phyloP scores from a whole-genome alignment of 176 grass and related monocot species.

The Carex parvula region DNA sequence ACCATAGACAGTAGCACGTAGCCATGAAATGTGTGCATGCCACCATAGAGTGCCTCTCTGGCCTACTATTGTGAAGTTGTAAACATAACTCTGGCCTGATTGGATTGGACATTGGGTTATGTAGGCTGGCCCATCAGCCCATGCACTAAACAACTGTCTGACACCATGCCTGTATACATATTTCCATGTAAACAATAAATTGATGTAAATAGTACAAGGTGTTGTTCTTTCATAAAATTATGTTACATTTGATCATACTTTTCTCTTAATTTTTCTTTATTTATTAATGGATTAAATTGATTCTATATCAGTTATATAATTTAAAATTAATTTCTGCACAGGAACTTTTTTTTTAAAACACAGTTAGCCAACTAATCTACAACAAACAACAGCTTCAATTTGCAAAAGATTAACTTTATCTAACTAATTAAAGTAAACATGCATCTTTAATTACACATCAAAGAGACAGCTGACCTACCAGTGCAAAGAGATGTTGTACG shows the following conservation, averaged over 20 bases:
- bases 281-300: neutral
- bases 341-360: neutral
- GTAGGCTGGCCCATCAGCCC: slow-evolving; percentile 72
- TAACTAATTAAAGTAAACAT: slow-evolving; percentile 1
- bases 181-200: neutral
- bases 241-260: neutral
- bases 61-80: slow-evolving; percentile 43
- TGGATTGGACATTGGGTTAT: slow-evolving; percentile 84
- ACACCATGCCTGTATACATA: slow-evolving; percentile 54
- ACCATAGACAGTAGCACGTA: slow-evolving; percentile 56
- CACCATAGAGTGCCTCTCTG: slow-evolving; percentile 77
- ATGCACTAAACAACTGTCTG: slow-evolving; percentile 59
- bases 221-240: neutral
- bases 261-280: neutral
- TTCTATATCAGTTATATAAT: neutral
- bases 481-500: slow-evolving; percentile 71
- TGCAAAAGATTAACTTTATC: slow-evolving; percentile 12
- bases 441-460: neutral
- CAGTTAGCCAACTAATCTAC: neutral
- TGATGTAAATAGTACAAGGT: neutral
- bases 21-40: slow-evolving; percentile 67
- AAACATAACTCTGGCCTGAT: slow-evolving; percentile 52
- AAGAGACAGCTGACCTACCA: slow-evolving; percentile 44
- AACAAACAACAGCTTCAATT: slow-evolving; percentile 24
- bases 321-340: neutral